Conservation (phyloP, 805 yeast species). For the Isabelozyma heimii region DNA sequence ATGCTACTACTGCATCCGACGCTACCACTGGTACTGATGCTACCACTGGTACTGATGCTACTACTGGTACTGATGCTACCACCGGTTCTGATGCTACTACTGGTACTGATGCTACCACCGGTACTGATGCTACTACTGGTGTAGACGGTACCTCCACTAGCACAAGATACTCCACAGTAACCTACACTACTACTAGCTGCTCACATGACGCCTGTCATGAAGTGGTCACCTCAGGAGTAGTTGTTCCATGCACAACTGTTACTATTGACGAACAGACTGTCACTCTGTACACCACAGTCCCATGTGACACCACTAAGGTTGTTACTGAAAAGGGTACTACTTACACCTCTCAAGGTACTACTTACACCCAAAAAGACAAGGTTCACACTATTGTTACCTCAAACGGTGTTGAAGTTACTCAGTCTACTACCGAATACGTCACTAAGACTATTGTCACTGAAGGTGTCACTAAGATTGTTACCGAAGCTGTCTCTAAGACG, state of each 20-base stretch:
- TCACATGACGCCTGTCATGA: conserved; percentile 18
- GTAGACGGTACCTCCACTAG: conserved; percentile 3
- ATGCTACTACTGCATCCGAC: conserved; percentile 10
- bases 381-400: too few relatives aligned
- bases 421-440: not conserved
- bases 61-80: not conserved
- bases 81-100: not conserved
- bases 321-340: not conserved
- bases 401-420: too few relatives aligned
- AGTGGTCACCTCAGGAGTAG: not conserved
- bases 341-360: not conserved
- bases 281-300: conserved; percentile 40
- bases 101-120: not conserved
- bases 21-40: conserved; percentile 1
- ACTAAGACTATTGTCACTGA: not conserved
- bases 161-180: conserved; percentile 15
- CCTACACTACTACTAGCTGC: conserved; percentile 27
- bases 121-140: not conserved
- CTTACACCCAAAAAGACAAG: too few relatives aligned
- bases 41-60: not conserved
- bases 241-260: conserved; percentile 17
- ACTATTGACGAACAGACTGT: conserved; percentile 23
- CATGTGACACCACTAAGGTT: conserved; percentile 20
- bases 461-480: not conserved
- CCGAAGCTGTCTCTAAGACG: not conserved